Evolutionary conservation across 2,329 filamentous ascomycete species (phyloP), one percentile per base, ranked within the genome.

Genomic region (Aulographum hederae): DNA sequence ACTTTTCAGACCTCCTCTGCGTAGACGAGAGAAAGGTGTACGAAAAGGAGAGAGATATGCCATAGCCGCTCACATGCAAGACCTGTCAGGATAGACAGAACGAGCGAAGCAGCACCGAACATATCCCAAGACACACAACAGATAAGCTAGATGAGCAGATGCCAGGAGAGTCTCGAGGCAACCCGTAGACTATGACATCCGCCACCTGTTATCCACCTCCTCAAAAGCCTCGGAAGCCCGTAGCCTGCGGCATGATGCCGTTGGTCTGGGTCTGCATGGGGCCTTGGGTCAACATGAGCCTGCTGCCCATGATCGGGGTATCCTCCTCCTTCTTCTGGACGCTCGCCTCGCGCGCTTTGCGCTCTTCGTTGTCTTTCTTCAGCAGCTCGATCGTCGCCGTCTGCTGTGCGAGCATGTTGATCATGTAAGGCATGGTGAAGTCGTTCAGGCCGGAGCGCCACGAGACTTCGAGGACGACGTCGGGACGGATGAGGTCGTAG

Each of bases 351-450:
- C 60, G 61, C 13, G 61, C 56, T 54, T 93, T 94, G 47, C 85
- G 78, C 50, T 85, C 80, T 56, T 98, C 91, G 50, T 95, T 98
- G 58, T 98, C 91, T 39, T 81, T 80, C 67, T 91, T 92, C 38
- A 98, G 69, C 37, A 65, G 54, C 36, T 84, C 72, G 43, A 98
- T 77, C 34, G 91, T 77, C 42, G 78, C 73, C 25, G 81, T 84
- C 59, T 95, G 85, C 56, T 93, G 84, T 43, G 76, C 73, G 40
- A 98, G 66, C 63, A 91, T 78, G 63, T 95, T 98, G 69, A 98
- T 95, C 82, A 98, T 91, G 66, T 92, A 98, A 13, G 89, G 89
- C 91, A 98, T 98, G 30, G 85, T 92, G 60, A 93, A 98, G 61
- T 98, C 89, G 46, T 76, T 73, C 25, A 98, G 76, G 37, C 84